These are phyloP conservation scores for Pichia sp. DNA, from an alignment of 1,139 yeast genomes.

Conservation along the genomic window DNA sequence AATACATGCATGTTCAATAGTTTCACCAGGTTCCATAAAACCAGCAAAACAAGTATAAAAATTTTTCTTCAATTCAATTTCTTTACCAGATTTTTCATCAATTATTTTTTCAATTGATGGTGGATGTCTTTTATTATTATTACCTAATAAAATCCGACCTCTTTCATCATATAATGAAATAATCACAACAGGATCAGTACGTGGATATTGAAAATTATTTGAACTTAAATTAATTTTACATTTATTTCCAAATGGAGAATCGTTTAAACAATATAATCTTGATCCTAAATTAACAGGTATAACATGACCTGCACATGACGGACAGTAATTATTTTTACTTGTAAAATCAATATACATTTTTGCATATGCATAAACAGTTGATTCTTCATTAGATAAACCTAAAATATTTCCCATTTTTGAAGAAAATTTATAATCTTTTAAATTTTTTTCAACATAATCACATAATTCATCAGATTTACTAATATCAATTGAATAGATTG, in stretches of 20 bases:
- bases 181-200: slow-evolving; percentile 86
- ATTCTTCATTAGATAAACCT: slow-evolving; percentile 41
- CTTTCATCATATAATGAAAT: slow-evolving; percentile 69
- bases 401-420: slow-evolving; percentile 27
- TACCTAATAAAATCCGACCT: slow-evolving; percentile 63
- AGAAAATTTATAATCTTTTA: neutral
- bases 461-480: slow-evolving; percentile 25
- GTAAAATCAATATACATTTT: slow-evolving; percentile 87
- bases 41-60: slow-evolving; percentile 91
- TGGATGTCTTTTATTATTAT: slow-evolving; percentile 35
- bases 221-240: slow-evolving; percentile 52
- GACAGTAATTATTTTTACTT: slow-evolving; percentile 67
- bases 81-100: slow-evolving; percentile 22
- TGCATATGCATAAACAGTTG: slow-evolving; percentile 71
- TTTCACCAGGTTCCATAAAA: slow-evolving; percentile 91
- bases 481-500: slow-evolving; percentile 74
- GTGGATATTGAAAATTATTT: slow-evolving; percentile 68
- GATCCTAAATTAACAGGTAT: slow-evolving; percentile 80
- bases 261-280: slow-evolving; percentile 55
- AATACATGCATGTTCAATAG: slow-evolving; percentile 80
- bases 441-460: slow-evolving; percentile 1
- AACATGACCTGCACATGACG: slow-evolving; percentile 76
- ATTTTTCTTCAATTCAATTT: slow-evolving; percentile 27
- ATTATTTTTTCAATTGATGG: slow-evolving; percentile 24
- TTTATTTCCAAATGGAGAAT: slow-evolving; percentile 19